Evolutionary conservation across 2,329 filamentous ascomycete genomes (phyloP).

Genomic region (Plectosphaerella plurivora): DNA sequence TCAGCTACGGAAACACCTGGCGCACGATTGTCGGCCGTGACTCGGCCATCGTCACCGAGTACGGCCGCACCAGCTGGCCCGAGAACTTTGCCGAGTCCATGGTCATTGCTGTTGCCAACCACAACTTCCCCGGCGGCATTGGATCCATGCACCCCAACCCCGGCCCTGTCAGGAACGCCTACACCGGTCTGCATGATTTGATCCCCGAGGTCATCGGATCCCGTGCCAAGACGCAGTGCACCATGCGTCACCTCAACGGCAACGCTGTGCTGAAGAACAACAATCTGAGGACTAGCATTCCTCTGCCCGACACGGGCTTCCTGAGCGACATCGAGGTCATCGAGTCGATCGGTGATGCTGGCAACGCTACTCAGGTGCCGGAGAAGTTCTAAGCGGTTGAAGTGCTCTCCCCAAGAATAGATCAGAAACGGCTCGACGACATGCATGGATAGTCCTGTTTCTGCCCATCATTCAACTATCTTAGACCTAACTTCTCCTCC

Average conservation of each 20-base stretch:
- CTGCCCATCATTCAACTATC: no score
- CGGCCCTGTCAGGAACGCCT: conserved; percentile 17
- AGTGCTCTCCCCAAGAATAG: no score
- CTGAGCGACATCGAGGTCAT: conserved; percentile 8
- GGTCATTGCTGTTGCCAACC: conserved; percentile 17
- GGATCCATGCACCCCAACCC: conserved; percentile 16
- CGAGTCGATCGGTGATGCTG: background rate
- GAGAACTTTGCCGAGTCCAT: conserved; percentile 21
- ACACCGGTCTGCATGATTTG: conserved; percentile 14
- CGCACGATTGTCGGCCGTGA: conserved; percentile 14
- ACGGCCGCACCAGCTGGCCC: conserved; percentile 13
- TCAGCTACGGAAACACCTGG: conserved; percentile 14
- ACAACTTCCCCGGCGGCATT: conserved; percentile 19
- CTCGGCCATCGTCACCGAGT: conserved; percentile 10
- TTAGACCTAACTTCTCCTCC: no score
- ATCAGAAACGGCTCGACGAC: no score
- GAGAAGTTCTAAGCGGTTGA: no score
- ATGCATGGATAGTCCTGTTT: no score
- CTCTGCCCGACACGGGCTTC: conserved; percentile 8
- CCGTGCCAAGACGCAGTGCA: conserved; percentile 11
- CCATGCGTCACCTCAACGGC: conserved; percentile 9
- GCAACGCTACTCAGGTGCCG: no score
- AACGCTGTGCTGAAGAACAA: conserved; percentile 8
- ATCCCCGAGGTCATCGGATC: conserved; percentile 11
- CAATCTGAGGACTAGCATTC: conserved; percentile 3